phyloP scores from a whole-genome alignment of 2,329 filamentous ascomycete genomes.

The Plectosphaerella cucumerina region DNA sequence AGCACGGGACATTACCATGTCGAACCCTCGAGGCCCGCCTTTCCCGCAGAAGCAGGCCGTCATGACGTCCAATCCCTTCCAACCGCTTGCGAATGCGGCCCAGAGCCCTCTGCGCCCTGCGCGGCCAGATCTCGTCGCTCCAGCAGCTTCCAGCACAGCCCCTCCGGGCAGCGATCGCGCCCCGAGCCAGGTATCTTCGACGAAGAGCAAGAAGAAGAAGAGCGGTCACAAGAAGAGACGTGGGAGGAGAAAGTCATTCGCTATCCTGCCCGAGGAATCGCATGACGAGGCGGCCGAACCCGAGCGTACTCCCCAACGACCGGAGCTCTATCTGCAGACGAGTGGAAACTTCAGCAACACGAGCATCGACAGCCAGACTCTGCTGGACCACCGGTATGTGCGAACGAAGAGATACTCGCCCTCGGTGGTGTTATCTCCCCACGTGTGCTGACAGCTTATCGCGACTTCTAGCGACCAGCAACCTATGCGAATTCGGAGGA shows the following conservation, averaged over 20 bases:
- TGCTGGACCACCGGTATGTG: conserved; percentile 78
- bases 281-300: conserved; percentile 27
- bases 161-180: conserved; percentile 1
- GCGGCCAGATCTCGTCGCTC: conserved; percentile 7
- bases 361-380: conserved; percentile 82
- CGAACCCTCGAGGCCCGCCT: neutral
- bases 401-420: too few relatives aligned
- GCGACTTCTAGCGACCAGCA: conserved; percentile 48
- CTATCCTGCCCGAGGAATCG: conserved; percentile 54
- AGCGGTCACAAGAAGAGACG: conserved; percentile 75
- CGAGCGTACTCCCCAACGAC: conserved; percentile 22
- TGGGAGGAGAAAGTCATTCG: conserved; percentile 75
- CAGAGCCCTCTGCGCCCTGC: neutral
- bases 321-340: conserved; percentile 46
- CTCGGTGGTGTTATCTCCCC: too few relatives aligned
- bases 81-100: conserved; percentile 14
- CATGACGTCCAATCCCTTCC: conserved; percentile 29
- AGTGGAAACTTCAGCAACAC: conserved; percentile 68
- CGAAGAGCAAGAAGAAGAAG: conserved; percentile 52
- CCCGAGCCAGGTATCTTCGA: neutral
- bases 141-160: conserved; percentile 9
- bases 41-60: neutral
- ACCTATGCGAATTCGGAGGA: conserved; percentile 59
- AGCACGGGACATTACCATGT: neutral
- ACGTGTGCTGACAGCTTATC: conserved; percentile 8